Evolutionary conservation across 331 rosid genomes (phyloP).

Genomic region (Rhamnella rubrinervis): DNA sequence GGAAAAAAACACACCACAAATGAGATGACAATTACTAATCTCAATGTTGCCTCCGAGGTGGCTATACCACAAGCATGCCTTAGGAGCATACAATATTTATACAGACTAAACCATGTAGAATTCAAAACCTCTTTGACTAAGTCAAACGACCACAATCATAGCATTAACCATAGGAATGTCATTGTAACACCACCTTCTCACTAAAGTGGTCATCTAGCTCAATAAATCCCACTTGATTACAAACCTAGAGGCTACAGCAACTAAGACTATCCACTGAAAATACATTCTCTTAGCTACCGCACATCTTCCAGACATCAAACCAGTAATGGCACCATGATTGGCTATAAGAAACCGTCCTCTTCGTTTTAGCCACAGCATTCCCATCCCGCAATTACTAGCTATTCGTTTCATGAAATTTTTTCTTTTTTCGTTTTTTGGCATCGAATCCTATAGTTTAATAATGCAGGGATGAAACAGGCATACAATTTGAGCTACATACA

Average conservation of each 20-base stretch:
- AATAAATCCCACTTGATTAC: conserved; percentile 1
- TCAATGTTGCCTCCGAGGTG: conserved; percentile 13
- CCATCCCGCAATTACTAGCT: neutral
- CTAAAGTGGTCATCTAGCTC: neutral
- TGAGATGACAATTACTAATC: conserved; percentile 25
- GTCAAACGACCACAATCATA: neutral
- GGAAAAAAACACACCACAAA: conserved; percentile 25
- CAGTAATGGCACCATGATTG: too few species aligned
- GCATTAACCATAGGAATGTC: neutral
- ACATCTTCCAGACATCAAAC: too few species aligned
- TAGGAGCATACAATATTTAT: neutral
- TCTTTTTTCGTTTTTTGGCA: neutral
- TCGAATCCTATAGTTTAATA: conserved; percentile 1
- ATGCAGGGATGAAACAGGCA: neutral
- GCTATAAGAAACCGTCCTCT: too few species aligned
- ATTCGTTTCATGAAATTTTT: neutral
- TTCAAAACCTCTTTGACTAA: neutral
- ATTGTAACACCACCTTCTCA: neutral
- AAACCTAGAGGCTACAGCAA: neutral
- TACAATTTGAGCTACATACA: neutral
- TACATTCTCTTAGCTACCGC: neutral
- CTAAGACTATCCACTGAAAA: neutral
- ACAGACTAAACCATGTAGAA: too few species aligned
- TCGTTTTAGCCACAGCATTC: neutral
- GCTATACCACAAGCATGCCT: neutral